Conservation (phyloP, 129 eudicot species). For the Lonicera japonica region DNA sequence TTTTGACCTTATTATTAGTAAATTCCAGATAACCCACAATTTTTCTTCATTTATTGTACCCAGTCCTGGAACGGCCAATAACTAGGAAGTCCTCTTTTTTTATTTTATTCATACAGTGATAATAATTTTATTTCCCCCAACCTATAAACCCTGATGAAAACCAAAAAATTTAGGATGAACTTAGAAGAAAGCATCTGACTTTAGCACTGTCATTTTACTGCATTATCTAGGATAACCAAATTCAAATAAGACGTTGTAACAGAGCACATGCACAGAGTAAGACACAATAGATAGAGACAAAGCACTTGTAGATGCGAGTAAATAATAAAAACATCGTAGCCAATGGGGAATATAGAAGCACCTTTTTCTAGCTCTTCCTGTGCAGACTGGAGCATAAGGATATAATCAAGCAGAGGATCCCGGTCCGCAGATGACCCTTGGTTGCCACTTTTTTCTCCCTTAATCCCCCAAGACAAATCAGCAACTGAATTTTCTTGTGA, state of each 20-base stretch:
- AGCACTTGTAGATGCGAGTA: not conserved
- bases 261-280: not conserved
- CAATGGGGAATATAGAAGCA: conserved; percentile 15
- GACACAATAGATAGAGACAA: not conserved
- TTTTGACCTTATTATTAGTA: too few species aligned
- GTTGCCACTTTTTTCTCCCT: conserved; percentile 31
- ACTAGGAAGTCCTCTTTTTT: too few species aligned
- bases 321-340: not conserved
- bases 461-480: conserved; percentile 34
- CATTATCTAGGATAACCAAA: not conserved
- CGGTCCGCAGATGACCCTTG: conserved; percentile 27
- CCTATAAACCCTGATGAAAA: too few species aligned
- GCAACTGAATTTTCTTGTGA: conserved; percentile 34
- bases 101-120: too few species aligned
- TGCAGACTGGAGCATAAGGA: conserved; percentile 42
- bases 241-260: not conserved
- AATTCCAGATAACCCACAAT: too few species aligned
- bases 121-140: too few species aligned
- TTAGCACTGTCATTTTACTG: too few species aligned
- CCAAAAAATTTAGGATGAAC: too few species aligned
- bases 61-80: too few species aligned
- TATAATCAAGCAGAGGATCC: conserved; percentile 49
- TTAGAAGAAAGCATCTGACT: too few species aligned
- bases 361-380: conserved; percentile 74
- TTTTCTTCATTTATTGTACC: too few species aligned